Percentiles rank a stretch among this genome's conserved stretches.
Evolutionary conservation across 129 eudicot species (phyloP).

Genomic region (Tanacetum coccineum): DNA sequence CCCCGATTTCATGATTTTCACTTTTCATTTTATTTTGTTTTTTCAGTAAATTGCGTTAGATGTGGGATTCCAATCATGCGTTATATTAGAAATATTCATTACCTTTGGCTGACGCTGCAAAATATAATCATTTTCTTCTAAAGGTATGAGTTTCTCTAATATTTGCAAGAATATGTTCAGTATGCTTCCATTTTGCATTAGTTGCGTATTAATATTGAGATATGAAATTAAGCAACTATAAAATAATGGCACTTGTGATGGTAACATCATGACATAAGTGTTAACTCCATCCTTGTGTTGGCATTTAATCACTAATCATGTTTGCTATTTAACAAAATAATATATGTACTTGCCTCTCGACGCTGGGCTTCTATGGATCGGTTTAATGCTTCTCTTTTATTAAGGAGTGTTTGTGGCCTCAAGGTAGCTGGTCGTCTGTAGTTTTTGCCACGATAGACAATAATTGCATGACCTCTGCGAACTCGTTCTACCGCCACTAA

Average conservation of each 20-base stretch:
- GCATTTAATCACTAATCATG: conserved; percentile 4
- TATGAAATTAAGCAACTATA: conserved; percentile 3
- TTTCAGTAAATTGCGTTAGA: neutral
- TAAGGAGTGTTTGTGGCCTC: conserved; percentile 79
- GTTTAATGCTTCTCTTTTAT: conserved; percentile 77
- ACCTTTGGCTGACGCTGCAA: neutral
- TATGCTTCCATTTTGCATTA: conserved; percentile 1
- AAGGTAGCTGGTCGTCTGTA: conserved; percentile 68
- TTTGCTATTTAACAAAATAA: neutral
- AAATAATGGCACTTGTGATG: neutral
- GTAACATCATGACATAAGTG: neutral
- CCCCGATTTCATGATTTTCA: neutral
- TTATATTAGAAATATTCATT: neutral
- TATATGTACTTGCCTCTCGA: conserved; percentile 44
- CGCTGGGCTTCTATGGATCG: conserved; percentile 85
- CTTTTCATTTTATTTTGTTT: neutral
- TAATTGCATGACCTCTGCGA: conserved; percentile 76
- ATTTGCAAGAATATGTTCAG: neutral
- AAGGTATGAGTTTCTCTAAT: neutral
- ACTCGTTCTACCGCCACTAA: conserved; percentile 77
- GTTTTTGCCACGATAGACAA: conserved; percentile 92
- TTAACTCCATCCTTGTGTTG: neutral
- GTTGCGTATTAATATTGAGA: neutral
- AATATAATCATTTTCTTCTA: neutral
- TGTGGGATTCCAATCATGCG: neutral